Evolutionary conservation across 352 stramenopile genomes (phyloP).

Genomic region (Lagenidium sp.): DNA sequence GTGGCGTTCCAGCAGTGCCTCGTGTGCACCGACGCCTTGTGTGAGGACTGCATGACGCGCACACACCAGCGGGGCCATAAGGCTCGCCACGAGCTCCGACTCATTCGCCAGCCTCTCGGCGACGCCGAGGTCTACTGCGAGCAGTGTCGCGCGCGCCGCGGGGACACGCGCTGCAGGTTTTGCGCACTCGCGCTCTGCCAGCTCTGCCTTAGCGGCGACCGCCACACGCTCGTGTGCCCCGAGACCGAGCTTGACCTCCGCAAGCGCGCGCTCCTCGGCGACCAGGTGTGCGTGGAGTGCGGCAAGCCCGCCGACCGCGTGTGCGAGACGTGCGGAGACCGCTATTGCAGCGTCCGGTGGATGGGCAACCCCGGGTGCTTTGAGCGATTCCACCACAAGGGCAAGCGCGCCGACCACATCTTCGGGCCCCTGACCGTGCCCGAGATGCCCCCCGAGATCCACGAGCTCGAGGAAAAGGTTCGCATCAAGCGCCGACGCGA

Average conservation of each 20-base stretch:
- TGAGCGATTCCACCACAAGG: conserved; percentile 70
- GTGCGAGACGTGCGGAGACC: conserved; percentile 54
- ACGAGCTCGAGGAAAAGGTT: conserved; percentile 45
- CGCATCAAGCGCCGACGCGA: conserved; percentile 41
- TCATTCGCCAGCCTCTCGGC: conserved; percentile 37
- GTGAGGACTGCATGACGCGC: conserved; percentile 44
- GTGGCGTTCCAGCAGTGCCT: conserved; percentile 58
- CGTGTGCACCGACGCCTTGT: conserved; percentile 60
- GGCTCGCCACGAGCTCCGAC: conserved; percentile 25
- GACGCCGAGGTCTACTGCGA: conserved; percentile 33
- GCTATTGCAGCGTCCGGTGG: conserved; percentile 79
- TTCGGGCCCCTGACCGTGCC: conserved; percentile 22
- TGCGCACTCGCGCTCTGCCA: conserved; percentile 45
- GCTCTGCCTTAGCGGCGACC: conserved; percentile 30
- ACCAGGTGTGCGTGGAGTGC: conserved; percentile 67
- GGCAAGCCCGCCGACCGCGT: conserved; percentile 56
- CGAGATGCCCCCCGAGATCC: conserved; percentile 27
- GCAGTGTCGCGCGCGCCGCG: conserved; percentile 40
- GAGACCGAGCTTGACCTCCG: conserved; percentile 53
- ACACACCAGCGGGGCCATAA: conserved; percentile 46
- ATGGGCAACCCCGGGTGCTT: conserved; percentile 82
- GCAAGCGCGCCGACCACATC: conserved; percentile 52
- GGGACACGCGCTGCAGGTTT: conserved; percentile 42
- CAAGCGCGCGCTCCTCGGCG: conserved; percentile 37
- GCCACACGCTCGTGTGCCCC: conserved; percentile 42